phyloP scores from a whole-genome alignment of 2,329 filamentous ascomycete genomes.

The Diplodia corticola region DNA sequence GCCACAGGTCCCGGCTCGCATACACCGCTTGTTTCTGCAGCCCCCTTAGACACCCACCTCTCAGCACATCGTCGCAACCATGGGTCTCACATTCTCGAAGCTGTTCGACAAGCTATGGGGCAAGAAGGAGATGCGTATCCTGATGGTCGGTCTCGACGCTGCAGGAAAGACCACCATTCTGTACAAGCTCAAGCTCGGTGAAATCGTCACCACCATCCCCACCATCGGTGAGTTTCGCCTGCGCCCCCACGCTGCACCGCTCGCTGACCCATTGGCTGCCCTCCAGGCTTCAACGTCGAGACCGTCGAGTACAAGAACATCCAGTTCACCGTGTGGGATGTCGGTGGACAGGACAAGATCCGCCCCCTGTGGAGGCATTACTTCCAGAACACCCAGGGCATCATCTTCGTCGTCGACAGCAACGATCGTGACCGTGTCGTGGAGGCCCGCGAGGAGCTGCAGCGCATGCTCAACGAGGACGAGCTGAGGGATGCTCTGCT shows the following conservation, averaged over 20 bases:
- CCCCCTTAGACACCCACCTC: slow-evolving; percentile 18
- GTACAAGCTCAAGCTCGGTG: slow-evolving; percentile 97
- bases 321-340: slow-evolving; percentile 99
- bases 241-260: background rate
- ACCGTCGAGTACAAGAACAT: slow-evolving; percentile 99
- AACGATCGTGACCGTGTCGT: slow-evolving; percentile 89
- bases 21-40: slow-evolving; percentile 21
- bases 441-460: slow-evolving; percentile 88
- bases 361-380: slow-evolving; percentile 99
- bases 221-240: slow-evolving; percentile 66
- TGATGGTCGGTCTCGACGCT: slow-evolving; percentile 97
- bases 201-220: slow-evolving; percentile 97
- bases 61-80: slow-evolving; percentile 55
- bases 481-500: slow-evolving; percentile 96
- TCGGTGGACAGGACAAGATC: slow-evolving; percentile 99
- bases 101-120: slow-evolving; percentile 99
- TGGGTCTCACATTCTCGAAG: slow-evolving; percentile 93
- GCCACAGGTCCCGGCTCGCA: slow-evolving; percentile 12
- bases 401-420: slow-evolving; percentile 98
- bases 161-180: slow-evolving; percentile 99
- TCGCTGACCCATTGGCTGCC: slow-evolving; percentile 3
- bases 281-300: slow-evolving; percentile 88
- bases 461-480: slow-evolving; percentile 95
- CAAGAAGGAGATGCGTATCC: slow-evolving; percentile 97
- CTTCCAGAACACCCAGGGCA: slow-evolving; percentile 91